Percentiles rank a stretch among this genome's conserved stretches.
Conservation (phyloP, 768 basidiomycete genomes). For the Amanita polypyramis region DNA sequence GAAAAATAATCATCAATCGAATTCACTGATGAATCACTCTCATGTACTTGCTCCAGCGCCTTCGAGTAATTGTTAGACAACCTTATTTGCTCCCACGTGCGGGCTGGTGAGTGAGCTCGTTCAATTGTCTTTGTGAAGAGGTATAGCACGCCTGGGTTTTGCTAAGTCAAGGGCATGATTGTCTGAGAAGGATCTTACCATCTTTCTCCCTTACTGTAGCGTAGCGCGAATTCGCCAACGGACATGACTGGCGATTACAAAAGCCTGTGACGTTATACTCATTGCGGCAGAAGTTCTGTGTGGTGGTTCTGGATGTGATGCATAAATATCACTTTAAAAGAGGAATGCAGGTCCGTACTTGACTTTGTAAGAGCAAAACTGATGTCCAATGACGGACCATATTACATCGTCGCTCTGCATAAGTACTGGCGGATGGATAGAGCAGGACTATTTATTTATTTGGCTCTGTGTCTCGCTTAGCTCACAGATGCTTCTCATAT, state of each 20-base stretch:
- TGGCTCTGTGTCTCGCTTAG: not conserved
- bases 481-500: not conserved
- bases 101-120: slow-evolving; percentile 89
- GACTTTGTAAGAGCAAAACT: slow-evolving; percentile 99
- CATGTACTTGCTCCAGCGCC: slow-evolving; percentile 82
- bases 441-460: not conserved
- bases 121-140: slow-evolving; percentile 98
- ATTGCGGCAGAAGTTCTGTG: slow-evolving; percentile 97
- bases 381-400: slow-evolving; percentile 90
- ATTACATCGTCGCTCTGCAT: slow-evolving; percentile 99
- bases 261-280: slow-evolving; percentile 98
- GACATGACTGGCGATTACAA: slow-evolving; percentile 92
- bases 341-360: slow-evolving; percentile 51
- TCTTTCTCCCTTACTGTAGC: slow-evolving; percentile 97
- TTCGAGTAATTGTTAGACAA: slow-evolving; percentile 91
- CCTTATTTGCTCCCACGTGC: slow-evolving; percentile 96
- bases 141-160: slow-evolving; percentile 63
- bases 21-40: not conserved
- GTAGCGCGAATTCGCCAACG: slow-evolving; percentile 94
- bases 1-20: not conserved
- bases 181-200: slow-evolving; percentile 32
- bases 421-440: not conserved
- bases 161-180: not conserved
- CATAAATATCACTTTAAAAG: not conserved
- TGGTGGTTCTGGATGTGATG: slow-evolving; percentile 55